A percentile compares a stretch with the other conserved stretches of the same genome.
These are phyloP conservation scores for Dothistroma pini DNA, from an alignment of 2,329 filamentous ascomycete genomes.

Conservation along the genomic window DNA sequence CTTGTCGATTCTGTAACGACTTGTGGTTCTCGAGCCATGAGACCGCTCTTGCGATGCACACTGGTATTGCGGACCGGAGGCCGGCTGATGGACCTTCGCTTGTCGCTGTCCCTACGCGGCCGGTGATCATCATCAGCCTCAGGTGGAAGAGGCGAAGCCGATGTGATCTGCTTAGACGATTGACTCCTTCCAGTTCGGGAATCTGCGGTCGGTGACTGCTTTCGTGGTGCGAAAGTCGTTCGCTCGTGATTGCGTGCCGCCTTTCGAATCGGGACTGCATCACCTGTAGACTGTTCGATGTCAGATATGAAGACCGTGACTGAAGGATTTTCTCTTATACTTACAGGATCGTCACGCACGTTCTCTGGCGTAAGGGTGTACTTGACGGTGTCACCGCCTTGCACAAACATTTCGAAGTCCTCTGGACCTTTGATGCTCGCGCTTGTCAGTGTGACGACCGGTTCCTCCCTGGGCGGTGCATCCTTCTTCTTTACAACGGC, in stretches of 20 bases:
- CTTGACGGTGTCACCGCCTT: slow-evolving; percentile 48
- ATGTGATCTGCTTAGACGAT: slow-evolving; percentile 21
- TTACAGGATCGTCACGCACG: slow-evolving; percentile 44
- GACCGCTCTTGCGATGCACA: slow-evolving; percentile 31
- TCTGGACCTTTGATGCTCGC: slow-evolving; percentile 34
- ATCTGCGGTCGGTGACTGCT: slow-evolving; percentile 13
- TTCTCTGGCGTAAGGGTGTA: slow-evolving; percentile 48
- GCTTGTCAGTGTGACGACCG: slow-evolving; percentile 27
- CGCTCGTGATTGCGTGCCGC: slow-evolving; percentile 14
- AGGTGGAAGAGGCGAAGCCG: slow-evolving; percentile 12
- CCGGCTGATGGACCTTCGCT: slow-evolving; percentile 31
- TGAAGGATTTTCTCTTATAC: slow-evolving; percentile 18
- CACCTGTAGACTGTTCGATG: slow-evolving; percentile 12
- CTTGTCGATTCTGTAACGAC: slow-evolving; percentile 66
- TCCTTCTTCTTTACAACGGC: slow-evolving; percentile 24
- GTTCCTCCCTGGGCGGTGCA: slow-evolving; percentile 11
- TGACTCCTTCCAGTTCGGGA: slow-evolving; percentile 22
- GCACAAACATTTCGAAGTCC: slow-evolving; percentile 48
- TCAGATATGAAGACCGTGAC: not conserved
- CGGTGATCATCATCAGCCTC: slow-evolving; percentile 14
- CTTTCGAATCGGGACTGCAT: slow-evolving; percentile 14
- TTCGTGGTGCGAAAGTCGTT: slow-evolving; percentile 9
- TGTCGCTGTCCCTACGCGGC: slow-evolving; percentile 16
- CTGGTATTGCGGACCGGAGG: slow-evolving; percentile 33
- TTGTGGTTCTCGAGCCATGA: slow-evolving; percentile 66